These are phyloP conservation scores for Pseudocercospora pini-densiflorae DNA, from an alignment of 2,329 filamentous ascomycete genomes.

Conservation along the genomic window DNA sequence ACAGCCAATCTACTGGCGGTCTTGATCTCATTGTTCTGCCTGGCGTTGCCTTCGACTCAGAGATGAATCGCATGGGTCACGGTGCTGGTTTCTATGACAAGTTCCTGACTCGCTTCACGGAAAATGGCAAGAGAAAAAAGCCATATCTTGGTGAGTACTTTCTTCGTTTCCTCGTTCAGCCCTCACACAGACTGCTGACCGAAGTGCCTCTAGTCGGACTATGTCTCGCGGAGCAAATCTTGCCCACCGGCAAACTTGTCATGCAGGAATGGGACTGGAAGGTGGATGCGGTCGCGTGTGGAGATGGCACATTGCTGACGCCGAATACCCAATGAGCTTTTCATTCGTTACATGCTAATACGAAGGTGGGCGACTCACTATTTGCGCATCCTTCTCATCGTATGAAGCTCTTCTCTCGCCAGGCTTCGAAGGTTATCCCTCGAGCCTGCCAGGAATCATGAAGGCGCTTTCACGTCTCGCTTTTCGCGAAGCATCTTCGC, in stretches of 20 bases:
- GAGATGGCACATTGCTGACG: constrained; percentile 47
- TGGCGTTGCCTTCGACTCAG: constrained; percentile 85
- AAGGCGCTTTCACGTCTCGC: background rate
- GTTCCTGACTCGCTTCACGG: constrained; percentile 77
- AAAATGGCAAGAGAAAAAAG: constrained; percentile 48
- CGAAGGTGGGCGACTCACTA: constrained; percentile 17
- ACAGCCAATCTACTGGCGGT: constrained; percentile 41
- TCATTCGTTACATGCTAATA: constrained; percentile 29
- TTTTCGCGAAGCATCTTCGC: background rate
- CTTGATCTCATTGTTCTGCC: constrained; percentile 91
- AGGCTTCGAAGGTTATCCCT: background rate
- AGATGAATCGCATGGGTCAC: constrained; percentile 80
- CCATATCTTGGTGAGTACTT: constrained; percentile 59
- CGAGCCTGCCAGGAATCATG: background rate
- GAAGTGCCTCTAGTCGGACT: constrained; percentile 65
- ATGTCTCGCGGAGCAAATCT: constrained; percentile 83
- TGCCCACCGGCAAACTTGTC: constrained; percentile 70
- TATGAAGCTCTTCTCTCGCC: background rate
- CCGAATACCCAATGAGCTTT: constrained; percentile 70
- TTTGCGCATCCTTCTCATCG: background rate
- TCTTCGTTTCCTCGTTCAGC: background rate
- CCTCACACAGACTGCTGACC: background rate
- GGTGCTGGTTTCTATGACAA: constrained; percentile 97
- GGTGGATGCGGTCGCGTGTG: constrained; percentile 65
- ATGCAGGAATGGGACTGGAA: constrained; percentile 77